Base-by-base conservation (phyloP, 2,329 filamentous ascomycete species). In the Colletotrichum sp. region DNA sequence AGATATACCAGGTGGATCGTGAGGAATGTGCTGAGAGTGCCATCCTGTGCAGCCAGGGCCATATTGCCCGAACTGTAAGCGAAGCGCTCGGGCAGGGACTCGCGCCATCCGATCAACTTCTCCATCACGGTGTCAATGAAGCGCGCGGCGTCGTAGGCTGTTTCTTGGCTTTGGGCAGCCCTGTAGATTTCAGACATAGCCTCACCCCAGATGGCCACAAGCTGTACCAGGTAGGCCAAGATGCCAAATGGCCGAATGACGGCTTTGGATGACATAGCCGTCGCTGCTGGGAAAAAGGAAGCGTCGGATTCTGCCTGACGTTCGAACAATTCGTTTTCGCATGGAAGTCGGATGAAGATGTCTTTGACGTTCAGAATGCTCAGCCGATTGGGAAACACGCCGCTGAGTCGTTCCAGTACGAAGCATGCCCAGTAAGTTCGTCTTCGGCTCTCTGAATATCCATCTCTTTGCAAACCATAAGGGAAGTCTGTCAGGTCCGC, bases 361-460 rank as follows among this genome's bases (percentile, higher is more conserved):
- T 95, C 91, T 77, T 93, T 90, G 6, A 90, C 86, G 64, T 91
- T 90, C 75, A 95, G 88, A 76, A 90, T 88, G 64, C 87, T 90
- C 8, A 87, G 83, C 3, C 88, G 87, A 4, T 88, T 86, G 2
- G 89, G 88, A 68, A 89, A 92, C 75, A 92, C 88, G 16, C 90
- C 90, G 64, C 91, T 92, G 76, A 93, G 90, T 64, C 93, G 90
- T 83, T 95, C 94, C 82, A 94, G 89, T 79, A 95, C 85, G 78
- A 93, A 94, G 68, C 91, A 89, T 32, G 92, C 91, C 93, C 93
- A 96, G 80, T 95, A 93, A 0, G 93, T 95, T 72, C 94, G 88
- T 77, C 93, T 89, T 75, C 91, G 89, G 79, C 92, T 93, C 83
- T 96, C 94, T 28, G 90, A 88, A 78, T 93, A 90, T 34, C 90